Conservation (phyloP, 495 filamentous ascomycete genomes). For the Mytilinidion resinicola region DNA sequence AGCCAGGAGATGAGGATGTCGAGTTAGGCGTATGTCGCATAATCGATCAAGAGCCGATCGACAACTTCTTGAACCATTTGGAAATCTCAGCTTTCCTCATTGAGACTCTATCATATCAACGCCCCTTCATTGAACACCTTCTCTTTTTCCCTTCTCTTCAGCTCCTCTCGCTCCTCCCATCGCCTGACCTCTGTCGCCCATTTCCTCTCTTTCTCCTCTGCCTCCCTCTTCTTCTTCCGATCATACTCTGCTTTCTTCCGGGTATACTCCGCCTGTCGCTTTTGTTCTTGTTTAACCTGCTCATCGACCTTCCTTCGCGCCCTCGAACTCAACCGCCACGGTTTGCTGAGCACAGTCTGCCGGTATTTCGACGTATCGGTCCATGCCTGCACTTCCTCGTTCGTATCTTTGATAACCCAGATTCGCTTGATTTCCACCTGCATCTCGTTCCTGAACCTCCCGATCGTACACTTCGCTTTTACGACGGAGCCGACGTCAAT, state of each 20-base stretch:
- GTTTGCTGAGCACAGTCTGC: constrained; percentile 54
- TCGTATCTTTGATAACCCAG: constrained; percentile 29
- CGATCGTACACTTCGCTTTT: constrained; percentile 71
- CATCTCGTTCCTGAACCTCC: constrained; percentile 52
- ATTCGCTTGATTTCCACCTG: constrained; percentile 70
- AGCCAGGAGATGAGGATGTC: no score
- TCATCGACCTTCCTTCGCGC: constrained; percentile 50
- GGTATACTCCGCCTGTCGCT: constrained; percentile 24
- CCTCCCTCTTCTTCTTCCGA: constrained; percentile 26
- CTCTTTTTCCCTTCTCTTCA: constrained; percentile 16
- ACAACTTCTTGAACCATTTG: no score
- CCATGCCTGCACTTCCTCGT: constrained; percentile 74
- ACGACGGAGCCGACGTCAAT: constrained; percentile 63
- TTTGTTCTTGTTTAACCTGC: constrained; percentile 39
- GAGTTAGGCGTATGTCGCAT: no score
- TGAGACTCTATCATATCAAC: constrained; percentile 7
- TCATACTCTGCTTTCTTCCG: constrained; percentile 38
- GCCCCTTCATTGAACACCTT: constrained; percentile 25
- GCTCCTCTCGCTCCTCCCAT: constrained; percentile 15
- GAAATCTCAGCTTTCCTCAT: no score
- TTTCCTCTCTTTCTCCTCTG: constrained; percentile 25
- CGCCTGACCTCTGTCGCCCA: constrained; percentile 33
- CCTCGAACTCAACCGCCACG: constrained; percentile 57
- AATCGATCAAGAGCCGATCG: no score
- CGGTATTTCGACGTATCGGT: constrained; percentile 58